phyloP scores from a whole-genome alignment of 2,329 filamentous ascomycete genomes.

The Trichoderma sp. region DNA sequence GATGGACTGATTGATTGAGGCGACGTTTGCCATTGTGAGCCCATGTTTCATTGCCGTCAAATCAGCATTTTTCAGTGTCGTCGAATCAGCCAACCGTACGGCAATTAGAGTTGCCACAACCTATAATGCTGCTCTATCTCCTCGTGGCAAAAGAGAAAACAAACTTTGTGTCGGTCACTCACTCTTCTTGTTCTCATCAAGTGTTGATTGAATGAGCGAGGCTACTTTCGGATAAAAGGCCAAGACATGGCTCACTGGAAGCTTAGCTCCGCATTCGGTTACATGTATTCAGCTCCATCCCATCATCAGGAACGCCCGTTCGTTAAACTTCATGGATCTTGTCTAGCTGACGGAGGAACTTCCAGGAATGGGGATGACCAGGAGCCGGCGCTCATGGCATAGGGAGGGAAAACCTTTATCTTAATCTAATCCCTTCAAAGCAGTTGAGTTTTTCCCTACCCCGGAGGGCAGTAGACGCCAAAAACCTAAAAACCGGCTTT shows the following conservation, averaged over 20 bases:
- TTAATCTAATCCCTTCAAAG: neutral
- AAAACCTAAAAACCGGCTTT: neutral
- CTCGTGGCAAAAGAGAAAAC: neutral
- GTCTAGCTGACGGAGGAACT: neutral
- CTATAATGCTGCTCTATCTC: neutral
- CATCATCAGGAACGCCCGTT: conserved; percentile 19
- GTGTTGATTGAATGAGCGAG: neutral
- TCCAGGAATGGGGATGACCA: neutral
- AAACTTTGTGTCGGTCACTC: neutral
- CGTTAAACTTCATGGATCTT: conserved; percentile 21
- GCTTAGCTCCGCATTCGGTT: conserved; percentile 3
- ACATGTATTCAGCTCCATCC: neutral
- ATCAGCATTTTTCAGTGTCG: neutral
- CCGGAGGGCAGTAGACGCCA: neutral
- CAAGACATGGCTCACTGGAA: neutral
- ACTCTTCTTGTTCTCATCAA: neutral
- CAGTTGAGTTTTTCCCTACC: neutral
- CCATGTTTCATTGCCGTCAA: neutral
- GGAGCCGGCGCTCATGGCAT: neutral
- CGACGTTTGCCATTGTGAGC: neutral
- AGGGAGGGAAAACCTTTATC: neutral
- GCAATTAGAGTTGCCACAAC: conserved; percentile 14
- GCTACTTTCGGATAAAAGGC: neutral
- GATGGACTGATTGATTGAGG: neutral
- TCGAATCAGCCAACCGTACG: neutral